Base-by-base conservation (phyloP, 306 rosid species). In the Trichosanthes cucumerina region DNA sequence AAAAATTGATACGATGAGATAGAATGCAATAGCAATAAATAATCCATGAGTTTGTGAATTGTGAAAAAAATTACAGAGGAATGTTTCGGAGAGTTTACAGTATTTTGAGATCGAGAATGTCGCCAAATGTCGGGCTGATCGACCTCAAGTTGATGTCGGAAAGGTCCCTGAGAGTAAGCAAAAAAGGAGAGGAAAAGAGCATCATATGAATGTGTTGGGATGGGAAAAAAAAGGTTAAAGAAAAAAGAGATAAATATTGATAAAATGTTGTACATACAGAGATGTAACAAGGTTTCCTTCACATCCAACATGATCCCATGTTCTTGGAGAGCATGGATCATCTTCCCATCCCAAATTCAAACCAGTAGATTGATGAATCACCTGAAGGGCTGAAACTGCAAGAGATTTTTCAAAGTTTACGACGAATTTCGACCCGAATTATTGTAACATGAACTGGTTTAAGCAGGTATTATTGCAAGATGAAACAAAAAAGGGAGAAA, bases 311-410 rank as follows among this genome's bases (percentile, higher is more conserved):
- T 87, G 89, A 71, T 89, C 84, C 98, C 97, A 94, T 58, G 89
- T 86, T 3, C 39, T 81, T 23, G 98, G 98, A 23, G 90, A 90
- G 82, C 98, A 94, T 33, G 98, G 98, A 84, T 94, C 98, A 82
- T 91, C 98, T 83, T 90, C 87, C 98, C 98, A 94, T 68, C 91
- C 97, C 21, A 92, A 86, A 80, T 92, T 94, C 81, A 89, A 85
- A 34, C 97, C 96, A 57, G 86, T 87, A 41, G 95, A 90, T 69
- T 90, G 95, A 56, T 92, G 93, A 83, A 94, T 90, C 81, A 92
- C 92, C 75, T 87, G 88, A 66, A 94, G 86, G 77, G 98, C 98
- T 53, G 97, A 94, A 72, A 92, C 98, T 94, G 93, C 80, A 76
- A 85, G n/a, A 79, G 63, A 79, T 82, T 54, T 83, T 44, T n/a